A percentile compares a stretch with the other conserved stretches of the same genome.
These are phyloP conservation scores for Wickerhamiella australiensis DNA, from an alignment of 805 yeast genomes.

Conservation along the genomic window DNA sequence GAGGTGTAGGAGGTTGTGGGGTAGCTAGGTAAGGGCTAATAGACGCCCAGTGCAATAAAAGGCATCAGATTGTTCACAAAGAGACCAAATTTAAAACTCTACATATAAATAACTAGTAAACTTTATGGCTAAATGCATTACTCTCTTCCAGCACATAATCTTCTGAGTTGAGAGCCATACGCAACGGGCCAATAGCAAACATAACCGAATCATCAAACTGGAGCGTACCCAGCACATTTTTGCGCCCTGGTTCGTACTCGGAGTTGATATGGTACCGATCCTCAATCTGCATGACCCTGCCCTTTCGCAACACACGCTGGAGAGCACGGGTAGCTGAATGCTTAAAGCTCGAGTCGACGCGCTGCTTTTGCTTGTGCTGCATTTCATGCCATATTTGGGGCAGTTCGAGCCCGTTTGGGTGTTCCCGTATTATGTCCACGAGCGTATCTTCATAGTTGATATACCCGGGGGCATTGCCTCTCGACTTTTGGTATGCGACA, in stretches of 20 bases:
- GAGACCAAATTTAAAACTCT: no score
- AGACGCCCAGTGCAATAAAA: no score
- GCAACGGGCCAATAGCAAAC: constrained; percentile 28
- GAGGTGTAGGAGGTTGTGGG: no score
- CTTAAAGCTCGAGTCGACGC: constrained; percentile 26
- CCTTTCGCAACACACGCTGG: constrained; percentile 29
- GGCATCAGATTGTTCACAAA: no score
- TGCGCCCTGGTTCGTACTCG: constrained; percentile 26
- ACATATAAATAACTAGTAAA: constrained; percentile 15
- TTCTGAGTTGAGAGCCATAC: constrained; percentile 27
- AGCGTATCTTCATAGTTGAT: constrained; percentile 27
- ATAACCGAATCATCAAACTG: constrained; percentile 29
- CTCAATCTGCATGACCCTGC: constrained; percentile 25
- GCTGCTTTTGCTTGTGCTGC: constrained; percentile 21
- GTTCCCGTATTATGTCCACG: constrained; percentile 25
- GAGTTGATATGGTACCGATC: constrained; percentile 25
- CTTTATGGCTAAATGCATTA: constrained; percentile 29
- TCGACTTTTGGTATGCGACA: constrained; percentile 19
- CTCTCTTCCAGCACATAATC: constrained; percentile 27
- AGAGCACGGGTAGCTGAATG: constrained; percentile 31
- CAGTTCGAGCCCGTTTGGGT: constrained; percentile 21
- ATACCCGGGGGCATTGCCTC: constrained; percentile 14
- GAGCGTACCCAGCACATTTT: constrained; percentile 26
- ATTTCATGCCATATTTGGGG: constrained; percentile 19
- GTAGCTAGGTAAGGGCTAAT: no score